Percentiles rank a stretch among this genome's conserved stretches.
Conservation (phyloP, 768 basidiomycete genomes). For the Phanerodontia chrysosporium region DNA sequence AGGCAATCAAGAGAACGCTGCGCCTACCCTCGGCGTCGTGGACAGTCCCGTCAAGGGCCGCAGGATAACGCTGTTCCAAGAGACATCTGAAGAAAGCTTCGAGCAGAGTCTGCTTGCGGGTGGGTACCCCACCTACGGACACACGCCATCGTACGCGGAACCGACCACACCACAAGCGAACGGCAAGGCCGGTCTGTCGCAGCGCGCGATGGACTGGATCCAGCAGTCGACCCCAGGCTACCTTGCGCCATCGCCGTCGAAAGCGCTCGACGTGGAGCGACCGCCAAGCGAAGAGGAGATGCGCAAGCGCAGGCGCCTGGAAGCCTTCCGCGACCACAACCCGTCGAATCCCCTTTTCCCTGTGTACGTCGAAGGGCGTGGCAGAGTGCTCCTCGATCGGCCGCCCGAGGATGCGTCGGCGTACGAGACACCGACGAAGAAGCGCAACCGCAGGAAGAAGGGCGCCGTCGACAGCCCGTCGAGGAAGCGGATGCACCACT, state of each 20-base stretch:
- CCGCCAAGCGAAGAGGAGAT: conserved; percentile 49
- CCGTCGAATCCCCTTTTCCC: conserved; percentile 43
- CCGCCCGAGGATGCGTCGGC: conserved; percentile 37
- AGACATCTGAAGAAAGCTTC: conserved; percentile 80
- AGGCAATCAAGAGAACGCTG: conserved; percentile 25
- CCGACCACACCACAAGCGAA: conserved; percentile 19
- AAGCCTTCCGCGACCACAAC: conserved; percentile 53
- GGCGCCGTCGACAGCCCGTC: conserved; percentile 24
- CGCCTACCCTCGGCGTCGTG: conserved; percentile 49
- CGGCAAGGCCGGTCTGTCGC: conserved; percentile 22
- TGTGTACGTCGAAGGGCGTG: conserved; percentile 62
- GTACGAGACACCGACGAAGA: conserved; percentile 13
- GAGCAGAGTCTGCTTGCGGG: conserved; percentile 83
- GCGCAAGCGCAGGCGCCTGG: conserved; percentile 62
- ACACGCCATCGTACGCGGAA: conserved; percentile 22
- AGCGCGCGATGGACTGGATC: conserved; percentile 55
- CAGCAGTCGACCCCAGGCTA: conserved; percentile 39
- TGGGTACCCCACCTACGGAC: conserved; percentile 69
- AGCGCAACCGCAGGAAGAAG: conserved; percentile 45
- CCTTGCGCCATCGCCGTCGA: conserved; percentile 23
- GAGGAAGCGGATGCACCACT: background rate
- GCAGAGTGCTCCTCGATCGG: conserved; percentile 64
- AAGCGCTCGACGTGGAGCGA: background rate
- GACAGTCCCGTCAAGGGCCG: conserved; percentile 72
- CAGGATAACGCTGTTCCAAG: conserved; percentile 71